Percentiles rank a stretch among this genome's conserved stretches.
These are phyloP conservation scores for Aspergillus pseudoviridinutans DNA, from an alignment of 2,329 filamentous ascomycete genomes.

Conservation along the genomic window DNA sequence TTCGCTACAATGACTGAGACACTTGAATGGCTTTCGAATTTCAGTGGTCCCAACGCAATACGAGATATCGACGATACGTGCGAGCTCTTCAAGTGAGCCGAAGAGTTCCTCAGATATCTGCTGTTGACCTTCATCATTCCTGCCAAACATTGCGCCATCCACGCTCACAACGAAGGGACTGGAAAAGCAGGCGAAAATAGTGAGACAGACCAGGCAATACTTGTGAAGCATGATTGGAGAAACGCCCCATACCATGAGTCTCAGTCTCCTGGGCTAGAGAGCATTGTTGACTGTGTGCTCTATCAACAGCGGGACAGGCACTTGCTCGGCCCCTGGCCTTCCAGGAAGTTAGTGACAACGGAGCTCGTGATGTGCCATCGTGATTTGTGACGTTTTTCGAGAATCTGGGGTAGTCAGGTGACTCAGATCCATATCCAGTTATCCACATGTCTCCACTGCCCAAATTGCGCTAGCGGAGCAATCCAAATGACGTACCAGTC, in stretches of 20 bases:
- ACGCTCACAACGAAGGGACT: not conserved
- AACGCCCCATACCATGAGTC: not conserved
- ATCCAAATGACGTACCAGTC: not conserved
- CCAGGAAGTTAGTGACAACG: not conserved
- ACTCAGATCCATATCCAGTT: not conserved
- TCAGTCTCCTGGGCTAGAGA: not conserved
- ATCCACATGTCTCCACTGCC: not conserved
- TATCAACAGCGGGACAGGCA: not conserved
- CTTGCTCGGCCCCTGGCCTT: not conserved
- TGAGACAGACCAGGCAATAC: not conserved
- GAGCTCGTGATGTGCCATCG: not conserved
- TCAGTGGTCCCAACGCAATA: slow-evolving; percentile 89
- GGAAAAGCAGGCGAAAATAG: not conserved
- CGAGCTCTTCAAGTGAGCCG: slow-evolving; percentile 75
- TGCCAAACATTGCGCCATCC: not conserved
- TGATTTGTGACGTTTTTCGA: not conserved
- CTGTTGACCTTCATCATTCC: slow-evolving; percentile 6
- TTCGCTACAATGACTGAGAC: slow-evolving; percentile 77
- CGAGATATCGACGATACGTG: slow-evolving; percentile 88
- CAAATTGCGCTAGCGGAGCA: not conserved
- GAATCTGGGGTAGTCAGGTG: slow-evolving; percentile 4
- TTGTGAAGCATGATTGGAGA: not conserved
- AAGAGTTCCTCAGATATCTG: slow-evolving; percentile 64
- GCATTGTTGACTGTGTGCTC: not conserved
- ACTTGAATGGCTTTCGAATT: slow-evolving; percentile 76